Evolutionary conservation across 345 rosid species (phyloP).

Genomic region (Eucalyptus fibrosa): DNA sequence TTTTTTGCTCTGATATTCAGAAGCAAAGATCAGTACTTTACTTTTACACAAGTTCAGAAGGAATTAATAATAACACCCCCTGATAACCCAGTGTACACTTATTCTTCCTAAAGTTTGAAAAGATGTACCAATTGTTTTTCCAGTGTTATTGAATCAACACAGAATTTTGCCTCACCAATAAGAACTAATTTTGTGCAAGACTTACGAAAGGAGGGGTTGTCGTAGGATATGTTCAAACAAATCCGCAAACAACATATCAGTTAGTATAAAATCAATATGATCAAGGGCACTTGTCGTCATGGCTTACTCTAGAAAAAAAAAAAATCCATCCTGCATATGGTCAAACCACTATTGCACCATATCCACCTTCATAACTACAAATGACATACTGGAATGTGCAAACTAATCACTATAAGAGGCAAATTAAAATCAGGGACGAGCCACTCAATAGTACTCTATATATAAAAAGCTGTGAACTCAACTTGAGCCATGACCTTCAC

Average conservation of each 20-base stretch:
- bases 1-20: not conserved
- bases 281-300: not conserved
- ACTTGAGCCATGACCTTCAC: slow-evolving; percentile 81
- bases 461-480: slow-evolving; percentile 3
- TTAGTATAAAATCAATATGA: not conserved
- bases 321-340: not conserved
- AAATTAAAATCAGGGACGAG: not conserved
- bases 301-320: not conserved
- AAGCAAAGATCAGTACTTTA: not conserved
- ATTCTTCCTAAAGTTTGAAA: not conserved
- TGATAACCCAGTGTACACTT: not conserved
- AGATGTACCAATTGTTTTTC: not conserved
- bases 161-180: not conserved
- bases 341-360: not conserved
- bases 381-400: not conserved
- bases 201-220: not conserved
- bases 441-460: not conserved
- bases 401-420: not conserved
- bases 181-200: not conserved
- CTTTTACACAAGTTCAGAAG: not conserved
- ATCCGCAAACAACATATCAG: not conserved
- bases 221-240: not conserved
- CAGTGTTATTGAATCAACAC: not conserved
- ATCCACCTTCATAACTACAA: not conserved
- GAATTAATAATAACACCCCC: not conserved